These are phyloP conservation scores for Xylaria scruposa DNA, from an alignment of 495 filamentous ascomycete genomes.

Conservation along the genomic window DNA sequence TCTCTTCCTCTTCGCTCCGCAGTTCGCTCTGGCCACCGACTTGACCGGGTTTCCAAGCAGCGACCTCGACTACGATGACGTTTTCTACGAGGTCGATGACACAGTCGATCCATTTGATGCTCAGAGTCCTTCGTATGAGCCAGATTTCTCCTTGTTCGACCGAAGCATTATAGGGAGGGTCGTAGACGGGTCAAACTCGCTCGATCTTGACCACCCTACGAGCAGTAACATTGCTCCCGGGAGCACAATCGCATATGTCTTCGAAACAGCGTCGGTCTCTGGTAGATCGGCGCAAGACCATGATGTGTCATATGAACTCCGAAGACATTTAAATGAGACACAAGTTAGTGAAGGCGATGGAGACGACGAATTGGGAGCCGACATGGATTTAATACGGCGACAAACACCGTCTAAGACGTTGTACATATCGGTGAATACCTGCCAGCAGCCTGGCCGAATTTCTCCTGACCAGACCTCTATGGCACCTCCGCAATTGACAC, in stretches of 20 bases:
- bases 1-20: conserved; percentile 58
- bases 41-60: conserved; percentile 36
- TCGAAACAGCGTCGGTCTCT: conserved; percentile 38
- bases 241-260: conserved; percentile 49
- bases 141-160: conserved; percentile 65
- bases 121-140: conserved; percentile 52
- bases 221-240: conserved; percentile 63
- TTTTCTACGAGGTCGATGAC: conserved; percentile 38
- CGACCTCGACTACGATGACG: conserved; percentile 43
- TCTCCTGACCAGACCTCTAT: conserved; percentile 41
- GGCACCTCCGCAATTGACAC: conserved; percentile 71
- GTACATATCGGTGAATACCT: conserved; percentile 83
- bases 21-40: conserved; percentile 67
- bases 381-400: conserved; percentile 35
- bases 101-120: conserved; percentile 35
- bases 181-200: conserved; percentile 47
- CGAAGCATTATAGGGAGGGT: conserved; percentile 69
- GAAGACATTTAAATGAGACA: conserved; percentile 32
- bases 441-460: conserved; percentile 69
- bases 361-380: conserved; percentile 10
- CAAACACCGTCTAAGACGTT: conserved; percentile 55
- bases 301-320: conserved; percentile 27
- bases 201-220: conserved; percentile 70
- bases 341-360: conserved; percentile 23
- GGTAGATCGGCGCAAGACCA: conserved; percentile 29